phyloP scores from a whole-genome alignment of 768 basidiomycete genomes.

The Sporobolomyces pararoseus region DNA sequence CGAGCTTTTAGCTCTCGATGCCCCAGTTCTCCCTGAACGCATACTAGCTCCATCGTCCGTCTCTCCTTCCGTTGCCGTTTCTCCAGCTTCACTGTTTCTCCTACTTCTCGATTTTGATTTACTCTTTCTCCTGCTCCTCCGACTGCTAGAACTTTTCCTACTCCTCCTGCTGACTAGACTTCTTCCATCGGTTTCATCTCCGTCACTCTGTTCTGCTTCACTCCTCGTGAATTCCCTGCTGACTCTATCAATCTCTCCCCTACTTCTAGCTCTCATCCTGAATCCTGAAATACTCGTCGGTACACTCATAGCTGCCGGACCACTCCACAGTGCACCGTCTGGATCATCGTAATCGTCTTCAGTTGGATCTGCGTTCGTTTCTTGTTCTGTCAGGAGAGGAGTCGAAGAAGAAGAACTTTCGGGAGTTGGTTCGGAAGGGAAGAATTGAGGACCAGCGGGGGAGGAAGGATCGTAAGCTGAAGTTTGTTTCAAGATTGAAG shows the following conservation, averaged over 20 bases:
- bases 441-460: slow-evolving; percentile 33
- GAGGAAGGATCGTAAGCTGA: slow-evolving; percentile 28
- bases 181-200: slow-evolving; percentile 10
- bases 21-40: not conserved
- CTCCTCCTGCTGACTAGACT: slow-evolving; percentile 14
- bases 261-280: slow-evolving; percentile 27
- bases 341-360: slow-evolving; percentile 42
- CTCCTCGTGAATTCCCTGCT: slow-evolving; percentile 10
- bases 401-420: too few relatives aligned
- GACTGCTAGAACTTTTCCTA: not conserved
- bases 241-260: slow-evolving; percentile 31
- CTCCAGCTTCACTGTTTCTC: slow-evolving; percentile 25
- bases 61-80: slow-evolving; percentile 7
- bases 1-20: not conserved
- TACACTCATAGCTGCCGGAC: slow-evolving; percentile 28
- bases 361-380: slow-evolving; percentile 1
- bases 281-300: slow-evolving; percentile 34
- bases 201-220: slow-evolving; percentile 5
- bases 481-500: slow-evolving; percentile 30
- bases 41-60: slow-evolving; percentile 29
- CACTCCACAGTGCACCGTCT: slow-evolving; percentile 29
- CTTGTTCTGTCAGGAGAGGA: not conserved
- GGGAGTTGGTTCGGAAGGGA: slow-evolving; percentile 24
- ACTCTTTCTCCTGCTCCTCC: slow-evolving; percentile 5
- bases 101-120: not conserved